Percentiles rank a stretch among this genome's conserved stretches.
Conservation (phyloP, 2,329 filamentous ascomycete genomes). For the Cadophora luteo-olivacea region DNA sequence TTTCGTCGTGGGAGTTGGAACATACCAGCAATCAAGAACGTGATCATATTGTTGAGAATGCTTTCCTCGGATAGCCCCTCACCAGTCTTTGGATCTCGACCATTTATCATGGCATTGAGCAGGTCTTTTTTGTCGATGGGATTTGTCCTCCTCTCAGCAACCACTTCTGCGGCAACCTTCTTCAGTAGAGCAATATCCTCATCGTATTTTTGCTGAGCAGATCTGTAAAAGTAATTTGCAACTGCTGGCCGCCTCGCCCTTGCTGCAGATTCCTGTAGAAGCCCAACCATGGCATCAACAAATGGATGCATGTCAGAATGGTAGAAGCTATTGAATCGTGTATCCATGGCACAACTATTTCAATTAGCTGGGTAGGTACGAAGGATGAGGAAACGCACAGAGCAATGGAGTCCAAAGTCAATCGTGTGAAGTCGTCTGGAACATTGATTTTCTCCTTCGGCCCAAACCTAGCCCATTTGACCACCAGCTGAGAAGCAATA, state of each 20-base stretch:
- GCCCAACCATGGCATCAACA: conserved; percentile 69
- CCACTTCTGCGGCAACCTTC: conserved; percentile 61
- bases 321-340: conserved; percentile 78
- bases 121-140: conserved; percentile 68
- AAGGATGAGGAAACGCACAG: conserved; percentile 50
- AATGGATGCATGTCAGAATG: conserved; percentile 72
- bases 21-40: conserved; percentile 63
- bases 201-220: conserved; percentile 52
- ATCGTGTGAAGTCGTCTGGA: conserved; percentile 71
- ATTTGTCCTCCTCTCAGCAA: conserved; percentile 62
- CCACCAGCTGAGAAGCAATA: conserved; percentile 67
- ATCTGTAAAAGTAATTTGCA: conserved; percentile 55
- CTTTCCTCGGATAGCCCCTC: conserved; percentile 66
- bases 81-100: conserved; percentile 71
- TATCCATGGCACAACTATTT: conserved; percentile 51
- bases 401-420: conserved; percentile 75
- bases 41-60: conserved; percentile 75
- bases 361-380: not conserved
- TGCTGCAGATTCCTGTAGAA: conserved; percentile 62
- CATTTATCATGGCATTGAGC: conserved; percentile 72
- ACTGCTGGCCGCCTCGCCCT: conserved; percentile 55
- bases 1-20: not conserved
- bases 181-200: conserved; percentile 61
- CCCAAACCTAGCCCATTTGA: conserved; percentile 74
- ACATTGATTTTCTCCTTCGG: conserved; percentile 59